phyloP scores from a whole-genome alignment of 108 stramenopile species.

The Cylindrotheca closterium region DNA sequence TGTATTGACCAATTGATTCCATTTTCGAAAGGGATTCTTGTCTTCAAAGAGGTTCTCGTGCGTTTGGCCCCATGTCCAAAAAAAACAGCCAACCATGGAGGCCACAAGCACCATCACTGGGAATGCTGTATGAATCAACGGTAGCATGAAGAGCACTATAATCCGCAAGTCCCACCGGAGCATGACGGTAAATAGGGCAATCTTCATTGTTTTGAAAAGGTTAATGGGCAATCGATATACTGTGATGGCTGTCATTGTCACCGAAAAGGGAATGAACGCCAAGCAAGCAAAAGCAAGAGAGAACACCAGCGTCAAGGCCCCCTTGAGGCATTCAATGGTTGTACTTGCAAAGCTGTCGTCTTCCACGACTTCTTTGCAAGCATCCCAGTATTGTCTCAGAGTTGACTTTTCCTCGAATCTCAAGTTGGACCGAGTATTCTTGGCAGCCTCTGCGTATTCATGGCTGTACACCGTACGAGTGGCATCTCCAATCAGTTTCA shows the following conservation, averaged over 20 bases:
- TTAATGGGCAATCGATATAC: constrained; percentile 2
- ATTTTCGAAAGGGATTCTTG: neutral
- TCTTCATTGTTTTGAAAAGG: neutral
- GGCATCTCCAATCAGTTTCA: too few species aligned
- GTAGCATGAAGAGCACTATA: neutral
- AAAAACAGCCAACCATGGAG: neutral
- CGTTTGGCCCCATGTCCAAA: neutral
- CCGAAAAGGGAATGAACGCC: neutral
- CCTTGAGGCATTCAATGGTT: neutral
- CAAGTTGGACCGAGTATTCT: neutral
- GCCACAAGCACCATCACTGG: neutral
- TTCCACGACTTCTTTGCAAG: neutral
- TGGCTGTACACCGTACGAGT: too few species aligned
- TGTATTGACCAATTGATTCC: neutral
- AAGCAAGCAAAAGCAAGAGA: neutral
- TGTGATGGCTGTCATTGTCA: neutral
- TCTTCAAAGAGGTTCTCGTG: neutral
- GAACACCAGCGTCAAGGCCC: neutral
- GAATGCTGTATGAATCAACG: neutral
- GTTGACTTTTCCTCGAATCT: neutral
- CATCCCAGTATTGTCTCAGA: neutral
- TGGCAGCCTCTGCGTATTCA: too few species aligned
- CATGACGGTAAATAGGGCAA: neutral
- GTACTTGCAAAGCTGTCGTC: neutral
- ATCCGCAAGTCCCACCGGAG: neutral